phyloP scores from a whole-genome alignment of 2,329 filamentous ascomycete genomes.

The Paraconiothyrium sp. region DNA sequence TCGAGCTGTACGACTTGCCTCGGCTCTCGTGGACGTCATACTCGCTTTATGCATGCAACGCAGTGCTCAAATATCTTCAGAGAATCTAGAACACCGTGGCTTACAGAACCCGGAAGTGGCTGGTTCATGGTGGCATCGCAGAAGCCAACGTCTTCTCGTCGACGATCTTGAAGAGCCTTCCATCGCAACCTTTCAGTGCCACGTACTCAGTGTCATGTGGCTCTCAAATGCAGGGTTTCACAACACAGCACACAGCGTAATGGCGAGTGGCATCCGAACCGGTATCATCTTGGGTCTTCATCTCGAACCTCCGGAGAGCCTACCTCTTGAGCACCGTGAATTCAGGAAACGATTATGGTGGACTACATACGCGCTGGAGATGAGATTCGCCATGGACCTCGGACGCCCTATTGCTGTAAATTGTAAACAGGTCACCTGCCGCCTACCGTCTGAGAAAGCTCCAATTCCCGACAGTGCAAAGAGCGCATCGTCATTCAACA shows the following conservation, averaged over 20 bases:
- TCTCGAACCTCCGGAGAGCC: slow-evolving; percentile 52
- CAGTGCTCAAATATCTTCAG: slow-evolving; percentile 33
- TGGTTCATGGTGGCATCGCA: slow-evolving; percentile 59
- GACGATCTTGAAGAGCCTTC: slow-evolving; percentile 60
- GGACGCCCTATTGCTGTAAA: slow-evolving; percentile 56
- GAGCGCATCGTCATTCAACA: not conserved
- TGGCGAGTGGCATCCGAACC: slow-evolving; percentile 55
- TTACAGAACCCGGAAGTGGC: slow-evolving; percentile 41
- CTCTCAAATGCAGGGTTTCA: slow-evolving; percentile 60
- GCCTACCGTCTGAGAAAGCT: slow-evolving; percentile 47
- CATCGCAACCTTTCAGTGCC: slow-evolving; percentile 60
- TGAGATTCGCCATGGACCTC: slow-evolving; percentile 58
- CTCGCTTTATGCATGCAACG: slow-evolving; percentile 64
- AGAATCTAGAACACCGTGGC: not conserved
- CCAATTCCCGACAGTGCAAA: not conserved
- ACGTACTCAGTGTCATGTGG: slow-evolving; percentile 57
- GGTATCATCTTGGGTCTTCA: slow-evolving; percentile 62
- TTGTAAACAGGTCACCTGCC: slow-evolving; percentile 46
- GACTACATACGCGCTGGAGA: slow-evolving; percentile 57
- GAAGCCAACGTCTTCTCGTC: slow-evolving; percentile 56
- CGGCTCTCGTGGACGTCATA: slow-evolving; percentile 63
- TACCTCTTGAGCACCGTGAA: slow-evolving; percentile 49
- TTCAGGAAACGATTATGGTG: slow-evolving; percentile 61
- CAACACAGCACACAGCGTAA: slow-evolving; percentile 57
- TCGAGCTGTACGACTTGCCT: slow-evolving; percentile 49